Evolutionary conservation across 306 rosid species (phyloP), one percentile per base, ranked within the genome.

Genomic region (Acacia confusa): DNA sequence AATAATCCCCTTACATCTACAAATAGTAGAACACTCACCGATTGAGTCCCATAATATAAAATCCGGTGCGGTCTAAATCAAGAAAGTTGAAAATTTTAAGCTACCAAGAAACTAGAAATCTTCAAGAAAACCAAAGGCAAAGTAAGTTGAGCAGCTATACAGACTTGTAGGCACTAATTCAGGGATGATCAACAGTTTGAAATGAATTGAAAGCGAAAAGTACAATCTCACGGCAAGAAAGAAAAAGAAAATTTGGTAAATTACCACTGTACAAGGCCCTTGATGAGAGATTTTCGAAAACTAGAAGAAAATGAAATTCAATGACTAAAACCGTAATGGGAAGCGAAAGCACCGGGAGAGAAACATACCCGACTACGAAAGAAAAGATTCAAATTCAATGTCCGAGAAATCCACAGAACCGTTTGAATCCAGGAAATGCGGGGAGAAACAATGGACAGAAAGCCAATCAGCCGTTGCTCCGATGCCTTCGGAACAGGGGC

Each of bases 311-410:
- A 41, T n/a, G 20, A 40, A 69, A 69, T n/a, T 11, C 32, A 69
- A n/a, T 36, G 15, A 20, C 15, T 12, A 68, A 9, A 19, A 48
- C 44, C 64, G 16, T 6, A 16, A 47, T 47, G 6, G 24, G 41
- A 2, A 47, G 60, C 24, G 12, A 47, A 28, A 30, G 64, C 14
- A 47, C 27, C 4, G 75, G 11, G 7, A 50, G 19, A 50, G 64
- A 70, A 70, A 43, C 55, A 41, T 70, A 43, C 74, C 73, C 50
- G 73, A 68, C 16, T 68, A 11, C 17, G 28, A 68, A 48, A 68
- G 50, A 44, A 43, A 40, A 22, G 20, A 40, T 30, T n/a, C 15
- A 24, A 68, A 69, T 40, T 22, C 30, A 41, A 69, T 40, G 52
- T 41, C 48, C 72, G 9, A 7, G 24, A 32, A 32, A 65, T 2